A percentile compares a stretch with the other conserved stretches of the same genome.
Evolutionary conservation across 1,139 yeast genomes (phyloP).

Genomic region (Blastobotrys niveus): DNA sequence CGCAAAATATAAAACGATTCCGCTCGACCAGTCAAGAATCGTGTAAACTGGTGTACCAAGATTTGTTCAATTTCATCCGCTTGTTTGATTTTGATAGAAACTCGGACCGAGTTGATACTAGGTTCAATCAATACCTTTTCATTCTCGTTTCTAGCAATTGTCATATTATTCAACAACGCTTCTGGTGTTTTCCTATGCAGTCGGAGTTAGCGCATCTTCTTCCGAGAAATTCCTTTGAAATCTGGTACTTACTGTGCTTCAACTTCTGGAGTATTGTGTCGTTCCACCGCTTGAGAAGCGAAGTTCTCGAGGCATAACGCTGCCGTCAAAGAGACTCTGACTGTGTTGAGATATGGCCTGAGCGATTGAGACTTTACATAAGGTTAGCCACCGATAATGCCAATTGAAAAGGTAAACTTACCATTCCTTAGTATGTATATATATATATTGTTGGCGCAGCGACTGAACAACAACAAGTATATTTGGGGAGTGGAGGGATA

Average conservation of each 20-base stretch:
- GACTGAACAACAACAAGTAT: too few relatives aligned
- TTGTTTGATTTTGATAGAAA: slow-evolving; percentile 88
- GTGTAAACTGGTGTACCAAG: slow-evolving; percentile 85
- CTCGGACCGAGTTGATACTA: slow-evolving; percentile 78
- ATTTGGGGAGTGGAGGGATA: too few relatives aligned
- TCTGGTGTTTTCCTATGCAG: slow-evolving; percentile 58
- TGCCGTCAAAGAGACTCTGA: slow-evolving; percentile 87
- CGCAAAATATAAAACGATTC: slow-evolving; percentile 89
- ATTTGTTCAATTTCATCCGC: slow-evolving; percentile 96
- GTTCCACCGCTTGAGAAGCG: slow-evolving; percentile 90
- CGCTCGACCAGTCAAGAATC: slow-evolving; percentile 92
- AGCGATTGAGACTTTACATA: slow-evolving; percentile 73
- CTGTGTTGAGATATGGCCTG: slow-evolving; percentile 91
- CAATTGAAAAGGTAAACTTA: too few relatives aligned
- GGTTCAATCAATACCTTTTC: slow-evolving; percentile 92
- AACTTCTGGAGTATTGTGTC: slow-evolving; percentile 96
- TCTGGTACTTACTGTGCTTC: slow-evolving; percentile 50
- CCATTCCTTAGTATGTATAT: too few relatives aligned
- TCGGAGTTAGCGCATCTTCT: background rate
- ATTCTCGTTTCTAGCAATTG: slow-evolving; percentile 87
- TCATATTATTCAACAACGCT: slow-evolving; percentile 81
- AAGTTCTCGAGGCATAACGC: slow-evolving; percentile 94
- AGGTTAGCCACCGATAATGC: background rate
- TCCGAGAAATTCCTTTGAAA: background rate
- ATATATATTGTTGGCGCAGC: too few relatives aligned